Base-by-base conservation (phyloP, 2,329 filamentous ascomycete genomes). In the Clonostachys rosea region DNA sequence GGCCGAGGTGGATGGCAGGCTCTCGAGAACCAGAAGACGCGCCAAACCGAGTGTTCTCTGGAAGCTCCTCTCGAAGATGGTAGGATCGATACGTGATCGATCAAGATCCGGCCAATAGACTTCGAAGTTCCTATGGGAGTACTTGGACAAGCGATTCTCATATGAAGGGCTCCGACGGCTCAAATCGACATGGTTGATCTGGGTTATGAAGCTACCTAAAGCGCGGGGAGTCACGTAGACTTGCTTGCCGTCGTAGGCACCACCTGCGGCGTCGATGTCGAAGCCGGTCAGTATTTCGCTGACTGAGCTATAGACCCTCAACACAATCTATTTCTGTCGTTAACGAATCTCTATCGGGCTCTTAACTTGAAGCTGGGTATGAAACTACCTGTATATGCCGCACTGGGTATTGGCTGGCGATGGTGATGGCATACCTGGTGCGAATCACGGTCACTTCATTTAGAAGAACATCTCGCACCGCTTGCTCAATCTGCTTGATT, bases 211-310 rank as follows among this genome's bases (percentile, higher is more conserved):
- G 10, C 89, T 85, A 41, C 81, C 82, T 13, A 95, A 63, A 3
- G 89, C 89, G 48, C 90, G 79, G 3, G 90, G 90, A 3, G 86
- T 84, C 18, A 83, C 83, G 58, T 86, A 94, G 16, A 95, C 89
- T 58, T 94, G 86, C 17, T 78, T 77, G 35, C 90, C 90, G 61
- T 94, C 83, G 56, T 87, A 95, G 4, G 88, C 89, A 24, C 83
- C 86, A 51, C 89, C 89, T 1, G 88, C 86, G 60, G 86, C 91
- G 60, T 94, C 89, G 43, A 95, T 89, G 56, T 95, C 90, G 56
- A 95, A 95, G 0, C 90, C 90, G 4, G 89, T 90, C 20, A 95
- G 74, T 34, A 95, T 91, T 62, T 95, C 88, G 1, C 87, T 86
- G 42, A 95, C 69, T 1, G 85, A 91, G 58, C 89, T 89, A 71